A percentile compares a stretch with the other conserved stretches of the same genome.
Conservation (phyloP, 1,284 basidiomycete genomes). For the Apiotrichum montevideense region DNA sequence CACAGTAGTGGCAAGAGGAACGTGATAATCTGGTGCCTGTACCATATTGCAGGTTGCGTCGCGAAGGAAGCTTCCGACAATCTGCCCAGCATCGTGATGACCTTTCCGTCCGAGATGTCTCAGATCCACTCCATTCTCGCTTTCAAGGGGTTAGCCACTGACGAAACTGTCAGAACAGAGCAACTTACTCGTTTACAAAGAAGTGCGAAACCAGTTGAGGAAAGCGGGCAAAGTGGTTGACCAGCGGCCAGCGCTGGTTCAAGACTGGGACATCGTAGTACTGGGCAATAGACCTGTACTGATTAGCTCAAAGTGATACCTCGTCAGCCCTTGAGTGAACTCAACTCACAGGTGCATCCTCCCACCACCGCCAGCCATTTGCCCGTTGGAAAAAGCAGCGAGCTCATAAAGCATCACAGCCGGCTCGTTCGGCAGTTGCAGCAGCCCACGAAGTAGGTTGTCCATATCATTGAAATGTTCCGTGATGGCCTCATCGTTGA, state of each 20-base stretch:
- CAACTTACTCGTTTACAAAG: conserved; percentile 39
- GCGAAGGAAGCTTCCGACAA: conserved; percentile 35
- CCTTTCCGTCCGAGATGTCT: conserved; percentile 39
- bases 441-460: conserved; percentile 40
- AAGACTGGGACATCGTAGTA: conserved; percentile 38
- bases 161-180: no score
- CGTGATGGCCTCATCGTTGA: conserved; percentile 43
- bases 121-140: no score
- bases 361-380: conserved; percentile 45
- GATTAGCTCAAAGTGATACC: background rate
- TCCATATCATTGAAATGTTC: conserved; percentile 47
- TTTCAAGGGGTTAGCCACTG: no score
- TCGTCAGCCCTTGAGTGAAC: background rate
- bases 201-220: conserved; percentile 40
- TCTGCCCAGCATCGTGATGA: conserved; percentile 38
- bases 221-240: conserved; percentile 41
- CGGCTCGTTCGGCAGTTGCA: conserved; percentile 34
- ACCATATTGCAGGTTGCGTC: conserved; percentile 39
- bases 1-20: background rate
- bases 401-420: conserved; percentile 43
- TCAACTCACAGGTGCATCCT: conserved; percentile 40
- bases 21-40: conserved; percentile 16
- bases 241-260: conserved; percentile 40
- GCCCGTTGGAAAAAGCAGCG: conserved; percentile 38
- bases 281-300: conserved; percentile 7